Base-by-base conservation (phyloP, 179 eudicot species). In the Silene coronaria region DNA sequence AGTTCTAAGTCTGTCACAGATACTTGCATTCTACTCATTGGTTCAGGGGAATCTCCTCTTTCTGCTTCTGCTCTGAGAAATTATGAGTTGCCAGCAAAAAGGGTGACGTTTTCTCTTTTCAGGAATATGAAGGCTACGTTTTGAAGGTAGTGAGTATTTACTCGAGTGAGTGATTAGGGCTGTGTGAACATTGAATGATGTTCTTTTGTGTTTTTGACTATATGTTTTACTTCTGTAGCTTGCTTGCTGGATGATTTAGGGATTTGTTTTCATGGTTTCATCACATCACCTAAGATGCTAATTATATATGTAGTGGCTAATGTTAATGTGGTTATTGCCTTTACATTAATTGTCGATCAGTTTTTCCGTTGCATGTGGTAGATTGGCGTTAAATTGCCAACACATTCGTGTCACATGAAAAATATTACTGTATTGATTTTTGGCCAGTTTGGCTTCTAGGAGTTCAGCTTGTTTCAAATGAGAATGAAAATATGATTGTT, bases 1-100 rank as follows among this genome's bases (percentile, higher is more conserved):
- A 62, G 89, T 90, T 68, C 86, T 86, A 63, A 91, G 51, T 45
- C 14, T 45, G 16, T 45, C 51, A 45, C 97, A 2, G 96, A 91
- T 89, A 90, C 89, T 57, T 94, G 95, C 79, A 90, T 92, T 72
- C 97, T 96, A 11, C 79, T 87, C 75, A 72, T 86, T 75, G 86
- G 86, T 34, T 82, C 90, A 6, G 87, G 89, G 38, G 97, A 94
- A 81, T 81, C 88, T 68, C 86, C 90, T 45, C 76, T 92, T 72
- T 78, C 86, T 80, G 91, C 96, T 66, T 89, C 87, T 23, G 81
- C 88, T 81, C 80, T 94, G 76, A 88, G 90, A 76, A 94, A 91
- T 74, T 91, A 90, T 76, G 96, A 90, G 82, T 74, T 94, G 34
- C 96, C 97, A 34, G 55, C 81, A 17, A 90, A 89, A 84, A 94